A percentile compares a stretch with the other conserved stretches of the same genome.
phyloP scores from a whole-genome alignment of 257 asterid genomes.

The Avicennia marina region DNA sequence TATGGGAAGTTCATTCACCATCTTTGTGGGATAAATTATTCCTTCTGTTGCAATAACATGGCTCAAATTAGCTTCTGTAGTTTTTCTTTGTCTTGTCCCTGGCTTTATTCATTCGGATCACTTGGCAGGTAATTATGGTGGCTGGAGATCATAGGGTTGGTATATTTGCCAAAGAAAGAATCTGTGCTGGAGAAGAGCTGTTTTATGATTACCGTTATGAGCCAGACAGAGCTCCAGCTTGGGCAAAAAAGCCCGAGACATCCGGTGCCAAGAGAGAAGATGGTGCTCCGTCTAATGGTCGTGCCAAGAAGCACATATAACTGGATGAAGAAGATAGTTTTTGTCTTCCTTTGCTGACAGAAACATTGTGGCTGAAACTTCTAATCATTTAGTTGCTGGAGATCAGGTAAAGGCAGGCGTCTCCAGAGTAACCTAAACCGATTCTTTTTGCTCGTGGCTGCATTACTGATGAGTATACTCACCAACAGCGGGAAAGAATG shows the following conservation, averaged over 20 bases:
- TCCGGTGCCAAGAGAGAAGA: conserved; percentile 27
- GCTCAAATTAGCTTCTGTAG: too few species aligned
- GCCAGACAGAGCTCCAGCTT: conserved; percentile 77
- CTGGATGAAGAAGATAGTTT: too few species aligned
- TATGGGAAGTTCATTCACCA: too few species aligned
- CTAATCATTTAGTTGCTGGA: conserved; percentile 25
- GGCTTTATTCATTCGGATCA: too few species aligned
- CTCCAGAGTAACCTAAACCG: conserved; percentile 26
- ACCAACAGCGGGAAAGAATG: conserved; percentile 19
- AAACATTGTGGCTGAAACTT: neutral
- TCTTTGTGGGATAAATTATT: too few species aligned
- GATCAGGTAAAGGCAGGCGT: conserved; percentile 23
- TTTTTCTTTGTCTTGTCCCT: too few species aligned
- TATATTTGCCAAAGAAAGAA: conserved; percentile 81
- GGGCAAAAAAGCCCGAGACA: conserved; percentile 77
- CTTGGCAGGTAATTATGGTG: conserved; percentile 84
- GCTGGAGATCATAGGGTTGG: conserved; percentile 95
- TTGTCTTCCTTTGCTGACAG: neutral
- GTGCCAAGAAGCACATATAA: too few species aligned
- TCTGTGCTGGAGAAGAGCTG: conserved; percentile 79
- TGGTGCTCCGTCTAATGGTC: conserved; percentile 14
- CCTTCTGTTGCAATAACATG: too few species aligned
- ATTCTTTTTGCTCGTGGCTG: conserved; percentile 19
- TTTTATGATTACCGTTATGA: conserved; percentile 85
- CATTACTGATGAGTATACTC: conserved; percentile 28